Evolutionary conservation across 2,329 filamentous ascomycete genomes (phyloP).

Genomic region (Penicillium nordicum): DNA sequence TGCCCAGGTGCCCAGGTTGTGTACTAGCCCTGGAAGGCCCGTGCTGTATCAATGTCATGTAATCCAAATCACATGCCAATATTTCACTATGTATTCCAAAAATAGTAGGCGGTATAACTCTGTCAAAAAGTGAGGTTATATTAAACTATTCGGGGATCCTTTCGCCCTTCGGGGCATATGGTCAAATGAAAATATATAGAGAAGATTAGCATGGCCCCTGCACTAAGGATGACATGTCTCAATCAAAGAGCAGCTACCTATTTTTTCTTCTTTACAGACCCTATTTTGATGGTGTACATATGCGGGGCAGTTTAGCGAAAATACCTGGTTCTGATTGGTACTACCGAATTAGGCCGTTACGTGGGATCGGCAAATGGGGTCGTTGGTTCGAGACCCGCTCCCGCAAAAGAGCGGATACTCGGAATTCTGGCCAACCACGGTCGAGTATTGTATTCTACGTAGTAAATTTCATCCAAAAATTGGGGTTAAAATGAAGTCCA

Average conservation of each 20-base stretch:
- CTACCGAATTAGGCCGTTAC: too few relatives aligned
- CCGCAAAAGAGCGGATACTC: too few relatives aligned
- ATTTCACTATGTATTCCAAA: neutral
- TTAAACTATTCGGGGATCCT: neutral
- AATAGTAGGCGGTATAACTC: neutral
- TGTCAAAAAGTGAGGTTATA: neutral
- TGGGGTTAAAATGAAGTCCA: too few relatives aligned
- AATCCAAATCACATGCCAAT: neutral
- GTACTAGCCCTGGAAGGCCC: too few relatives aligned
- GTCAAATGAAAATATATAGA: conserved; percentile 68
- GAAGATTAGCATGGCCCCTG: conserved; percentile 80
- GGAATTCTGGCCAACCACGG: too few relatives aligned
- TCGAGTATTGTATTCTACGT: too few relatives aligned
- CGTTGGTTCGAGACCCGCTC: too few relatives aligned
- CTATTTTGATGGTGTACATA: too few relatives aligned
- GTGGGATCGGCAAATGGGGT: too few relatives aligned
- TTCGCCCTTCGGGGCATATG: conserved; percentile 51
- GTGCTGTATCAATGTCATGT: neutral
- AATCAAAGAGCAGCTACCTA: conserved; percentile 72
- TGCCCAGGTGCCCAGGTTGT: neutral
- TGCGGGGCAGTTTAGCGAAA: too few relatives aligned
- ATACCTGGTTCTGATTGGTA: too few relatives aligned
- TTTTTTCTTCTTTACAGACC: conserved; percentile 54
- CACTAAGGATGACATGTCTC: conserved; percentile 91
- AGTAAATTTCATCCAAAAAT: too few relatives aligned